These are phyloP conservation scores for Cicer chorassanicum DNA, from an alignment of 306 rosid genomes.

Conservation along the genomic window DNA sequence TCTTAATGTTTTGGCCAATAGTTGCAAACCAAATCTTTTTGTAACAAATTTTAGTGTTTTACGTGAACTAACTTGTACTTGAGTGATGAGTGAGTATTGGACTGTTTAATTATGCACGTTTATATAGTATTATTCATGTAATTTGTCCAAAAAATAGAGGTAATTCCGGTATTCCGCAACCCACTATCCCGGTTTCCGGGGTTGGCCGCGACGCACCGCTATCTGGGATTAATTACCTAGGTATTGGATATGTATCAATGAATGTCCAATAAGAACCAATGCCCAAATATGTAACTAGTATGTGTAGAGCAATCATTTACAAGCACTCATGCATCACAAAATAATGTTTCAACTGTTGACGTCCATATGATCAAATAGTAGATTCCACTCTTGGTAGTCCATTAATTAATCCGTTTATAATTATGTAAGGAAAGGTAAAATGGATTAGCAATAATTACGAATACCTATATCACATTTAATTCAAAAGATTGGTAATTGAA, in stretches of 20 bases:
- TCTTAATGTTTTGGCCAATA: not conserved
- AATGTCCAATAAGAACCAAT: not conserved
- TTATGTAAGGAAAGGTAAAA: not conserved
- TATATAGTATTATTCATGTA: no score
- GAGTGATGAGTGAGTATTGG: not conserved
- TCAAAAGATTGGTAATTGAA: conserved; percentile 8
- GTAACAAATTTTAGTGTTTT: not conserved
- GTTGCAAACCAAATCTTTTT: conserved; percentile 1
- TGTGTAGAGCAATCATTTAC: not conserved
- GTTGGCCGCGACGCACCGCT: no score
- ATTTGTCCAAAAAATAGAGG: no score
- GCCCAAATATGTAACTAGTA: not conserved
- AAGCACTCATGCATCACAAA: not conserved
- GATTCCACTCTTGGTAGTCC: conserved; percentile 2
- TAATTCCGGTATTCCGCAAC: no score
- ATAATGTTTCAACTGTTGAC: not conserved
- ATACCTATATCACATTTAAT: not conserved
- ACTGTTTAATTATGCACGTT: no score
- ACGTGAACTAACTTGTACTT: not conserved
- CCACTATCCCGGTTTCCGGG: no score
- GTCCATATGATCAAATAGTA: not conserved
- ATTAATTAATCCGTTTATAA: conserved; percentile 18
- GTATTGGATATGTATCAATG: not conserved
- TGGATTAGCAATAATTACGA: not conserved
- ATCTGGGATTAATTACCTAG: no score